Evolutionary conservation across 192 early-diverging fungal species (phyloP).

Genomic region (Rhizophagus clarus): DNA sequence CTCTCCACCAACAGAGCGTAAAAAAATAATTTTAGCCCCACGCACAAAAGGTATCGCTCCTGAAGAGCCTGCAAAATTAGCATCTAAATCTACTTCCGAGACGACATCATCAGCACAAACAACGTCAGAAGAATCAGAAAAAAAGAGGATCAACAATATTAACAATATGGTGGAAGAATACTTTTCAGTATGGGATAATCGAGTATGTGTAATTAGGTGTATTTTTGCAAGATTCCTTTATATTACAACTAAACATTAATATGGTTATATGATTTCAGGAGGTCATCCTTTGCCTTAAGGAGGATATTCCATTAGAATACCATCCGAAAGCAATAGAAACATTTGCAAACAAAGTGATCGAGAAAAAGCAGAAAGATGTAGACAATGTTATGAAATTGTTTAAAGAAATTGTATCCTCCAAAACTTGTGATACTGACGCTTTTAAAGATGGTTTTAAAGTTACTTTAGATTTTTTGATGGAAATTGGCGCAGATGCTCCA

Average conservation of each 20-base stretch:
- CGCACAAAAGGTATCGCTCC: slow-evolving; percentile 21
- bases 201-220: slow-evolving; percentile 39
- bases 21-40: slow-evolving; percentile 13
- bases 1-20: slow-evolving; percentile 25
- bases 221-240: neutral
- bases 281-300: slow-evolving; percentile 68
- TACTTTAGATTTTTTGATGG: slow-evolving; percentile 63
- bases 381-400: slow-evolving; percentile 56
- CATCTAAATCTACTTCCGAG: slow-evolving; percentile 29
- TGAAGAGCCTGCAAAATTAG: neutral
- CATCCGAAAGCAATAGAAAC: slow-evolving; percentile 33
- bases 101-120: slow-evolving; percentile 40
- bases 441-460: slow-evolving; percentile 56
- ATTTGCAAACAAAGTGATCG: slow-evolving; percentile 47
- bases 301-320: slow-evolving; percentile 41
- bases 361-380: slow-evolving; percentile 55
- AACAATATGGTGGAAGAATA: slow-evolving; percentile 40
- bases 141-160: slow-evolving; percentile 36
- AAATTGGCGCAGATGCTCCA: slow-evolving; percentile 74
- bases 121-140: slow-evolving; percentile 34
- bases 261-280: slow-evolving; percentile 62
- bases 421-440: slow-evolving; percentile 49
- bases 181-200: slow-evolving; percentile 18
- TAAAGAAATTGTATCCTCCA: slow-evolving; percentile 51
- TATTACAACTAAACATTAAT: slow-evolving; percentile 32